Base-by-base conservation (phyloP, 768 basidiomycete species). In the Daedaleopsis nitida region DNA sequence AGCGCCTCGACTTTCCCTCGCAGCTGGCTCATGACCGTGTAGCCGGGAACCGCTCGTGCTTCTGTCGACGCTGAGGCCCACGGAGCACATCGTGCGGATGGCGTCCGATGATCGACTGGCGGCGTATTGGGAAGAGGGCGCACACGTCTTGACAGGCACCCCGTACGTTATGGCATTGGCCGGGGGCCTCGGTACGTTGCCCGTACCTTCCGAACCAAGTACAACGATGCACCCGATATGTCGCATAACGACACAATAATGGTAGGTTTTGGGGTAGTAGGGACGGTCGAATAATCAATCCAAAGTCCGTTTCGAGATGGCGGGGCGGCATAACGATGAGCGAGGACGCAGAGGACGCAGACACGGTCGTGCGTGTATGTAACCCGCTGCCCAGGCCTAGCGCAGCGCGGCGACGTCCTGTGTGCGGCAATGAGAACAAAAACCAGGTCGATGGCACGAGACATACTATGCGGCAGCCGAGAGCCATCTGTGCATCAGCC, bases 201-300 rank as follows among this genome's bases (percentile, higher is more conserved):
- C 27, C 44, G 52, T 12, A 27, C 3, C 7, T 9, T 21, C 52
- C 52, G 45, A 42, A 1, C n/a, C 17, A 14, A 24, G 27, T 19
- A 42, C 19, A 50, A 9, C 49, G 60, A 61, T 61, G 55, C 21
- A 19, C 55, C 60, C 60, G 60, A 61, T 61, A 56, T 61, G 54
- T 24, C 32, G 35, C 34, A 21, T 9, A 32, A 16, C 35, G 21
- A 7, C 16, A 13, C 21, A 17, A 17, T 1, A 17, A 23, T 42
- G 55, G 60, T 45, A 61, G 32, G 49, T 61, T 61, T 45, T 7
- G 27, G 7, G 42, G 17, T 42, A 14, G 17, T 42, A 14, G 10
- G 2, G 14, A 24, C 37, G 23, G 34, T 21, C 5, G 2, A 19
- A 12, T 27, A 12, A 24, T 32, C 19, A 44, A 47, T 53, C 44